Evolutionary conservation across 352 stramenopile species (phyloP).

Genomic region (Pythium diclinum): DNA sequence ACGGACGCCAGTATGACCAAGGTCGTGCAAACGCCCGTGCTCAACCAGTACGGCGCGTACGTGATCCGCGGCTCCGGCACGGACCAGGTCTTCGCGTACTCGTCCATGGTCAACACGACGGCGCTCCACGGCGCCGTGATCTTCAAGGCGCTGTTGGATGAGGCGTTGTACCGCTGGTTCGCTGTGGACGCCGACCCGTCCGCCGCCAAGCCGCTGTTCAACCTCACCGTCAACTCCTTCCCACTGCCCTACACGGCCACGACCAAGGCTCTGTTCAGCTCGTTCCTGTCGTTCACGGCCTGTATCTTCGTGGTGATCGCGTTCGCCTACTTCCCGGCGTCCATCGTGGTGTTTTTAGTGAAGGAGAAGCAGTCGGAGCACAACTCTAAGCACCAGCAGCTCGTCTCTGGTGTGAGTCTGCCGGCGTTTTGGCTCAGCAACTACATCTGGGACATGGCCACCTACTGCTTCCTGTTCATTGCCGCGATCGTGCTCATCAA

Average conservation of each 20-base stretch:
- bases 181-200: constrained; percentile 32
- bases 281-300: constrained; percentile 69
- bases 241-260: constrained; percentile 43
- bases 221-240: constrained; percentile 52
- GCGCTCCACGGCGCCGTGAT: constrained; percentile 36
- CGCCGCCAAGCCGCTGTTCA: constrained; percentile 21
- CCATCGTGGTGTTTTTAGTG: constrained; percentile 92
- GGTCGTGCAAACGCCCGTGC: constrained; percentile 4
- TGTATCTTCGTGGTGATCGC: constrained; percentile 85
- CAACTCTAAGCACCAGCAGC: constrained; percentile 93
- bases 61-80: constrained; percentile 29
- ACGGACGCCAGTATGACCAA: constrained; percentile 4
- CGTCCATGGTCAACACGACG: constrained; percentile 51
- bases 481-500: constrained; percentile 38
- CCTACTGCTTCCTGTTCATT: constrained; percentile 76
- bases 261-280: constrained; percentile 42
- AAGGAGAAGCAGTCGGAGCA: constrained; percentile 68
- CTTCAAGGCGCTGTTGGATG: constrained; percentile 61
- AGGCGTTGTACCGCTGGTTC: constrained; percentile 60
- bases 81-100: constrained; percentile 39
- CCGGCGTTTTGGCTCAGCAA: constrained; percentile 94
- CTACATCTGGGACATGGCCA: constrained; percentile 87
- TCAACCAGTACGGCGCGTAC: constrained; percentile 39
- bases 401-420: constrained; percentile 88
- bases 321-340: constrained; percentile 86